Percentiles rank a stretch among this genome's conserved stretches.
Conservation (phyloP, 495 filamentous ascomycete species). For the Penicillium paxilli region DNA sequence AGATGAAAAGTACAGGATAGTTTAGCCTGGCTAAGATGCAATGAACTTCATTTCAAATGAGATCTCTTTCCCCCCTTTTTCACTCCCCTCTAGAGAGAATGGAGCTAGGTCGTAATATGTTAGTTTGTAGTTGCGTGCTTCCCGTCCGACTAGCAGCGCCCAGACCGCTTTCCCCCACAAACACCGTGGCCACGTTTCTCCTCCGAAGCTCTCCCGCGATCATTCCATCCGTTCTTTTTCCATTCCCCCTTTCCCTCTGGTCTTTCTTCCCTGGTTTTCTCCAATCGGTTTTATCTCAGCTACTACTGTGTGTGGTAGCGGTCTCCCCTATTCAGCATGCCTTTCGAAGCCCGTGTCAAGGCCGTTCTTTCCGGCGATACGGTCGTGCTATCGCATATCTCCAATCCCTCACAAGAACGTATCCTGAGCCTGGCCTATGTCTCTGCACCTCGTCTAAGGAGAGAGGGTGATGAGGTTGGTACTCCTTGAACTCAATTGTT, state of each 20-base stretch:
- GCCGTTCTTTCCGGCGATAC: constrained; percentile 91
- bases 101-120: too few relatives aligned
- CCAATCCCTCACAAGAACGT: constrained; percentile 74
- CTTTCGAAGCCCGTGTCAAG: constrained; percentile 81
- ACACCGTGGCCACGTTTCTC: constrained; percentile 32
- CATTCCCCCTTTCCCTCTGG: constrained; percentile 10
- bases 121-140: background rate
- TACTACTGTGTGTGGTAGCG: constrained; percentile 17
- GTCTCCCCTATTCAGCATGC: constrained; percentile 34
- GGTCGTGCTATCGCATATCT: constrained; percentile 72
- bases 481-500: constrained; percentile 8
- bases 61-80: background rate
- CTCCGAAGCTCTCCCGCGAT: constrained; percentile 21
- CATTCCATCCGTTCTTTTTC: constrained; percentile 13
- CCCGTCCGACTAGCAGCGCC: background rate
- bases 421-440: constrained; percentile 89
- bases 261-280: constrained; percentile 5
- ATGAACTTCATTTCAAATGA: constrained; percentile 22
- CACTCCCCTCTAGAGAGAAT: background rate
- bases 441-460: constrained; percentile 78
- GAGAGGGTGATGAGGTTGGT: constrained; percentile 84
- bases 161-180: constrained; percentile 35
- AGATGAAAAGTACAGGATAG: constrained; percentile 25
- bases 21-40: constrained; percentile 24
- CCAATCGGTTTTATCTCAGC: constrained; percentile 11